These are phyloP conservation scores for Pythium scleroteichum DNA, from an alignment of 352 stramenopile species.

Conservation along the genomic window DNA sequence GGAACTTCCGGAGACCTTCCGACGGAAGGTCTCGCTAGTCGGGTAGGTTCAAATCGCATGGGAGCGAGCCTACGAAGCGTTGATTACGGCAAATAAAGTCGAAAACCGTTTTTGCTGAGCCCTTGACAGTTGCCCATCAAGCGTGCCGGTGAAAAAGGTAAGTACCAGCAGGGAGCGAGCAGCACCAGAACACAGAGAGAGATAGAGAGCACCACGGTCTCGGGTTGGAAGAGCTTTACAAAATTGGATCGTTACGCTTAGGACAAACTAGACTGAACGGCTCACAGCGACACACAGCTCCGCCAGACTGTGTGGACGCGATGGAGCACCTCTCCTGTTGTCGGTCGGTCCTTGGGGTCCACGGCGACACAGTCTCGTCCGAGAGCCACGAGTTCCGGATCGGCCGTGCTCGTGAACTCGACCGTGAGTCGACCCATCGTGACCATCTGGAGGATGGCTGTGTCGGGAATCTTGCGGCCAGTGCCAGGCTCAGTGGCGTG, in stretches of 20 bases:
- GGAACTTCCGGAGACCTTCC: not conserved
- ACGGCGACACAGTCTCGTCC: conserved; percentile 15
- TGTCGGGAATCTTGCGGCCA: conserved; percentile 8
- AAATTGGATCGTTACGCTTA: not conserved
- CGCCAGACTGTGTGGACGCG: conserved; percentile 18
- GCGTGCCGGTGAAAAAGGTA: not conserved
- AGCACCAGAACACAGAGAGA: too few relatives aligned
- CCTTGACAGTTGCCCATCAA: not conserved
- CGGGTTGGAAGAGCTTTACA: too few relatives aligned
- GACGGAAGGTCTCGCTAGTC: not conserved
- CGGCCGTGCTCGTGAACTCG: conserved; percentile 34
- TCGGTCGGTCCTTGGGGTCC: conserved; percentile 12
- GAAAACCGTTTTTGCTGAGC: not conserved
- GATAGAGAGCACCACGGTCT: too few relatives aligned
- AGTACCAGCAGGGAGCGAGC: too few relatives aligned
- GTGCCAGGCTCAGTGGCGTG: conserved; percentile 19
- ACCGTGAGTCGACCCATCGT: conserved; percentile 29
- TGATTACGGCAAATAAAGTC: not conserved
- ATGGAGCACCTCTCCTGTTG: conserved; percentile 12
- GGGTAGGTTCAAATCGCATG: not conserved
- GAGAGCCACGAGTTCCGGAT: conserved; percentile 8
- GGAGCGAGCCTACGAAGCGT: not conserved
- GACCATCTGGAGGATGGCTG: conserved; percentile 37
- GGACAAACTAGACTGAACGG: not conserved
- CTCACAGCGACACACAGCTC: conserved; percentile 17